phyloP scores from a whole-genome alignment of 176 grass and related monocot species.

The Avena eriantha region DNA sequence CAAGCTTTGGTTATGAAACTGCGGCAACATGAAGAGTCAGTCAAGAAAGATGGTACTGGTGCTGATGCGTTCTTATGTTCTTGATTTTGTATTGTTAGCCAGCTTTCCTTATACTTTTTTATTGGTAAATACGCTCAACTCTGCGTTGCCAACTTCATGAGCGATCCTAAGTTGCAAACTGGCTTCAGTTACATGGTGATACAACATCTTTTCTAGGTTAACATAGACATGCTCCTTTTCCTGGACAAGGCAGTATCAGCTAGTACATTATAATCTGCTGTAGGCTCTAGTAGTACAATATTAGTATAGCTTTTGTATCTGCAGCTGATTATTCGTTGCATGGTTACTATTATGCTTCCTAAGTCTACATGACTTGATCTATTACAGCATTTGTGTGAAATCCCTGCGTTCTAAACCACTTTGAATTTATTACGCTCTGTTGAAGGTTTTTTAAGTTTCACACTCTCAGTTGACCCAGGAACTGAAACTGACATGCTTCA shows the following conservation, averaged over 20 bases:
- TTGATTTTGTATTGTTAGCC: conserved; percentile 23
- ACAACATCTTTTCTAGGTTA: neutral
- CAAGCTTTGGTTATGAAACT: conserved; percentile 89
- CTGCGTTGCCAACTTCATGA: neutral
- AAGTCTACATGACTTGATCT: too few relatives aligned
- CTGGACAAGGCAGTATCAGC: neutral
- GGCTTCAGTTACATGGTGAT: neutral
- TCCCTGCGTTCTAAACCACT: too few relatives aligned
- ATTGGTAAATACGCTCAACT: neutral
- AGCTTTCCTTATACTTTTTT: neutral
- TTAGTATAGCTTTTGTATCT: too few relatives aligned
- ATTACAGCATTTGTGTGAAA: too few relatives aligned
- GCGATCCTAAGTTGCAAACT: neutral
- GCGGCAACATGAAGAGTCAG: conserved; percentile 79
- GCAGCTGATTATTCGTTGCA: too few relatives aligned
- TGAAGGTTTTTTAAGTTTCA: too few relatives aligned
- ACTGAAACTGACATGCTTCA: neutral
- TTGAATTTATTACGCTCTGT: too few relatives aligned
- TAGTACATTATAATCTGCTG: too few relatives aligned
- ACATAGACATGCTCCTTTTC: neutral
- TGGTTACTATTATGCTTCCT: too few relatives aligned
- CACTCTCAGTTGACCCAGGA: neutral
- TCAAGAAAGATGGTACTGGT: conserved; percentile 75
- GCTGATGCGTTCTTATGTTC: conserved; percentile 27
- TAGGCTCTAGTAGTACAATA: too few relatives aligned